Base-by-base conservation (phyloP, 2,329 filamentous ascomycete genomes). In the Trichoderma sp. region DNA sequence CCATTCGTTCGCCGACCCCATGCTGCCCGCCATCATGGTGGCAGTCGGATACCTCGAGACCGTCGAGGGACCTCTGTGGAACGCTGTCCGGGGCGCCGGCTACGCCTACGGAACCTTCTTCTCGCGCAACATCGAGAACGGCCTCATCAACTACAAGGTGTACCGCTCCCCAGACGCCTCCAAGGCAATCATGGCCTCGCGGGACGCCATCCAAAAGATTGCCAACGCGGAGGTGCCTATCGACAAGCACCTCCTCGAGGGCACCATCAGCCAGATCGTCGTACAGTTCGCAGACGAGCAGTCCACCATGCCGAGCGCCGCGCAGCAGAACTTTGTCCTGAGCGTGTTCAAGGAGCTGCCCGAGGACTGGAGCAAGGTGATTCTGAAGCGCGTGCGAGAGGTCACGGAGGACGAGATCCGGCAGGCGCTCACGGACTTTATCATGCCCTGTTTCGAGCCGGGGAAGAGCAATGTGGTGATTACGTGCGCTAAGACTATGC, bases 31-130 rank as follows among this genome's bases (percentile, higher is more conserved):
- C 2, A 83, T 97, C 59, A 86, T 96, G 75, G 93, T 99, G 7
- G 93, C 94, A 0, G 87, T 93, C 57, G 88, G 93, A 21, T 98
- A 97, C 74, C 89, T 99, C 67, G 93, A 97, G 74, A 89, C 93
- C 0, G 90, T 96, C 19, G 95, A 99, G 77, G 95, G 95, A 0
- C 95, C 95, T 0, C 86, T 99, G 39, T 98, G 95, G 94, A 90
- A 90, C 68, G 92, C 92, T 0, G 91, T 98, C 56, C 92, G 95
- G 54, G 95, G 95, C 64, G 95, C 92, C 50, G 95, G 95, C 51
- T 88, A 98, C 60, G 95, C 95, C 0, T 99, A 99, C 74, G 93
- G 93, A 61, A 89, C 90, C 0, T 87, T 85, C 71, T 96, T 98
- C 73, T 84, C 84, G 51, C 88, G 90, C 52, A 90, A 92, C 72